These are phyloP conservation scores for Chaetomiaceae sp. DNA, from an alignment of 2,329 filamentous ascomycete species.

Conservation along the genomic window DNA sequence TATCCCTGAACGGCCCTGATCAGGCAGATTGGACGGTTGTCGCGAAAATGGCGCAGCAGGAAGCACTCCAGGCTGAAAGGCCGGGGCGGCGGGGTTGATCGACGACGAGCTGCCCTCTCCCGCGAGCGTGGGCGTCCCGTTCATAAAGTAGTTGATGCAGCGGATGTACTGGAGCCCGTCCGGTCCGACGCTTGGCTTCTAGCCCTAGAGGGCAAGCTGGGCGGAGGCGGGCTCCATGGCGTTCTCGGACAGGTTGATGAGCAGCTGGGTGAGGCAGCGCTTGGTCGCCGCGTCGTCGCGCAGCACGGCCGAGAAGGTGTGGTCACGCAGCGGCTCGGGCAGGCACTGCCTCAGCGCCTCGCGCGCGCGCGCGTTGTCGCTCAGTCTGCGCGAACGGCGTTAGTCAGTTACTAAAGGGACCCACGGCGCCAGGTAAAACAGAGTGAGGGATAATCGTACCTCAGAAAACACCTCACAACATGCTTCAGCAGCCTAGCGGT, in stretches of 20 bases:
- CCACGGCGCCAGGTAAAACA: no score
- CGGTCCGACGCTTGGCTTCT: conserved; percentile 4
- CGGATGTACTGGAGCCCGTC: not conserved
- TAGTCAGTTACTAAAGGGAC: no score
- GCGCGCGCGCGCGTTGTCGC: conserved; percentile 90
- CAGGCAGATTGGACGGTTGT: no score
- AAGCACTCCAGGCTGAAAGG: no score
- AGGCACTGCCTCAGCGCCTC: conserved; percentile 94
- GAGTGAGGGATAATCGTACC: no score
- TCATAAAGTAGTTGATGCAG: no score
- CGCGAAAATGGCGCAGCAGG: no score
- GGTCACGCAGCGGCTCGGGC: conserved; percentile 95
- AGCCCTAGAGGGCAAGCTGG: conserved; percentile 23
- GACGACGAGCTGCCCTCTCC: no score
- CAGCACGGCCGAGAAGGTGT: conserved; percentile 92
- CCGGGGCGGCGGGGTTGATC: no score
- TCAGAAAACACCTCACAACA: conserved; percentile 91
- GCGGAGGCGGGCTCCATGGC: conserved; percentile 47
- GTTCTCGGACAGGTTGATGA: conserved; percentile 93
- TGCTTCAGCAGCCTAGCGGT: conserved; percentile 94
- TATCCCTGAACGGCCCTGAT: no score
- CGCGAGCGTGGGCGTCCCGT: no score
- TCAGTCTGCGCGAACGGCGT: conserved; percentile 54
- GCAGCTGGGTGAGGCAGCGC: conserved; percentile 89
- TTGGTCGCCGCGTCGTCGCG: conserved; percentile 97